Conservation (phyloP, 2,329 filamentous ascomycete genomes). For the Verticillium tricorpus region DNA sequence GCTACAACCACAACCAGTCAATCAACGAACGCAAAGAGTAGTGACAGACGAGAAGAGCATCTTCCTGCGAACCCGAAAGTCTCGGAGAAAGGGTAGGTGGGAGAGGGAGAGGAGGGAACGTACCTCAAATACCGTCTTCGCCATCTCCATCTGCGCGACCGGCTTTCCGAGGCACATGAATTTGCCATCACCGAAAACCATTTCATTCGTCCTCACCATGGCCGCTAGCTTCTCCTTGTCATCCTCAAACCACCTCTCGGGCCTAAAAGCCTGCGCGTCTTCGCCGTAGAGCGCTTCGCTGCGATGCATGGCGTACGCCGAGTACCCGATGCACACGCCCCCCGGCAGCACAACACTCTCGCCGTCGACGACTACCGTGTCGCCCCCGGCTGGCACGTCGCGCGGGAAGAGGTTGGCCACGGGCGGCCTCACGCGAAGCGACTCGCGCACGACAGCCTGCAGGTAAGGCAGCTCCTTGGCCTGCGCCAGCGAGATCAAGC, state of each 20-base stretch:
- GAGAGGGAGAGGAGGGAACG: conserved; percentile 4
- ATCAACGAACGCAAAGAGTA: neutral
- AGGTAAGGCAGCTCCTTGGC: conserved; percentile 30
- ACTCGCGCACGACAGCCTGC: conserved; percentile 31
- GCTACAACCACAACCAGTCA: conserved; percentile 10
- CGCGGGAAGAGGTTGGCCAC: conserved; percentile 18
- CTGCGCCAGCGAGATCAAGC: conserved; percentile 17
- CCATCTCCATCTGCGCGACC: conserved; percentile 9
- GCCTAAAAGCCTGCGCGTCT: conserved; percentile 50
- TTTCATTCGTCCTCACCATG: conserved; percentile 9
- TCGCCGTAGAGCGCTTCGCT: conserved; percentile 50
- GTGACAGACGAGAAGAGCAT: neutral
- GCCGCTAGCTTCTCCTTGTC: conserved; percentile 22
- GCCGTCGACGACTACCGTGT: conserved; percentile 9
- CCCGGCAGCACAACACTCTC: conserved; percentile 36
- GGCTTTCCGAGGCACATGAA: conserved; percentile 11
- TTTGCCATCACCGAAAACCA: conserved; percentile 10
- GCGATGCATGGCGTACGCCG: conserved; percentile 57
- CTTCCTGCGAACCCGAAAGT: neutral
- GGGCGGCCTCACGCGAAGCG: conserved; percentile 22
- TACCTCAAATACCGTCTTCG: conserved; percentile 28
- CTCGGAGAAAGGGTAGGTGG: neutral
- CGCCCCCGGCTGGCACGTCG: conserved; percentile 16
- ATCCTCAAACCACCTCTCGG: conserved; percentile 50
- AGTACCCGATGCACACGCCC: conserved; percentile 55